Percentiles rank a stretch among this genome's conserved stretches.
Evolutionary conservation across 306 rosid genomes (phyloP).

Genomic region (Malus asiatica): DNA sequence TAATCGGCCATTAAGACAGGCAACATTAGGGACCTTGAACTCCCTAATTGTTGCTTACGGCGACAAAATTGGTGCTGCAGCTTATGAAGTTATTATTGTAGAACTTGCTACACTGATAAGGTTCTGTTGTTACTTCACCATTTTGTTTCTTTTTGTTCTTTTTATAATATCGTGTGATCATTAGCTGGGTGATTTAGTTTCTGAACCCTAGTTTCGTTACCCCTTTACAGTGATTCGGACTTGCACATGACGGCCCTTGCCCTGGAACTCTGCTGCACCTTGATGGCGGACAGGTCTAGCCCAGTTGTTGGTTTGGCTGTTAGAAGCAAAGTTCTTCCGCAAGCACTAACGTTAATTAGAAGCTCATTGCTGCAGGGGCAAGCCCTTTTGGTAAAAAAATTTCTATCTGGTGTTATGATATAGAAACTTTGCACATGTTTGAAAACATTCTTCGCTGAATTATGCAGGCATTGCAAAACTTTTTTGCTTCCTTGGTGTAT

Average conservation of each 20-base stretch:
- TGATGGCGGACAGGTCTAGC: constrained; percentile 94
- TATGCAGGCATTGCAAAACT: constrained; percentile 82
- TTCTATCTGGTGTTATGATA: constrained; percentile 18
- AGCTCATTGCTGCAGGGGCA: constrained; percentile 97
- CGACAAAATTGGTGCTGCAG: constrained; percentile 83
- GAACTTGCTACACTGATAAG: constrained; percentile 89
- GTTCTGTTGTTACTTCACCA: constrained; percentile 30
- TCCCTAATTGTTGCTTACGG: constrained; percentile 94
- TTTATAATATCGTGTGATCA: neutral
- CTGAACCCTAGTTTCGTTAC: constrained; percentile 12
- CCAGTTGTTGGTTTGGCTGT: constrained; percentile 84
- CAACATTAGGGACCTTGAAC: constrained; percentile 90
- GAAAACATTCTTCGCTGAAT: constrained; percentile 5
- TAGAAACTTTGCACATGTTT: constrained; percentile 17
- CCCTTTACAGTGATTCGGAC: constrained; percentile 83
- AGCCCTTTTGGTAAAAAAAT: constrained; percentile 65
- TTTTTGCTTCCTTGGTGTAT: constrained; percentile 81
- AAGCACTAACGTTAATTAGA: constrained; percentile 80
- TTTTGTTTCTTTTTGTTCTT: neutral
- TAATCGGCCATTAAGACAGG: constrained; percentile 91
- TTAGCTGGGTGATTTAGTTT: constrained; percentile 4
- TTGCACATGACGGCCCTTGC: constrained; percentile 99
- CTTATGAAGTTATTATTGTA: constrained; percentile 68
- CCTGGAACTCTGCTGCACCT: constrained; percentile 91
- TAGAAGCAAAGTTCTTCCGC: constrained; percentile 96